Conservation (phyloP, 1,139 yeast species). For the Komagataea norvegica region DNA sequence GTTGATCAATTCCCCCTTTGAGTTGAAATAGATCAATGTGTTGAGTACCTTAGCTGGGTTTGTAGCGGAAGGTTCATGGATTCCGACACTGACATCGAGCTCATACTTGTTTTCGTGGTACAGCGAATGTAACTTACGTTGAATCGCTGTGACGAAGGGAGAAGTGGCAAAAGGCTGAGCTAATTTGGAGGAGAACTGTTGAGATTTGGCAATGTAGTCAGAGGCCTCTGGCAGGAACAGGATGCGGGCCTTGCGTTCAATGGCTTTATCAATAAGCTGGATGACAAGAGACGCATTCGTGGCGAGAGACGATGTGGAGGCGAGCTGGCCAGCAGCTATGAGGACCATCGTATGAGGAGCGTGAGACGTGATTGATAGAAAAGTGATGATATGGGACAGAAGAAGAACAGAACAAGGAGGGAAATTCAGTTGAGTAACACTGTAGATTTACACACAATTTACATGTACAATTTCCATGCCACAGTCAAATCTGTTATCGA, state of each 20-base stretch:
- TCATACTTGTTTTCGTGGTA: slow-evolving; percentile 24
- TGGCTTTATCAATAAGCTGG: slow-evolving; percentile 58
- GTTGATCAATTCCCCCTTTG: slow-evolving; percentile 57
- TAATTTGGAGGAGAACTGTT: slow-evolving; percentile 57
- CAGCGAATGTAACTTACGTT: slow-evolving; percentile 39
- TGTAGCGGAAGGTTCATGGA: slow-evolving; percentile 66
- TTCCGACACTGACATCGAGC: slow-evolving; percentile 60
- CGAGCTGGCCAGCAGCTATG: slow-evolving; percentile 84
- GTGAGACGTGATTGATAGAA: no score
- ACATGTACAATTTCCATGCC: no score
- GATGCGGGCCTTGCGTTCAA: slow-evolving; percentile 52
- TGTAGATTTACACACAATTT: no score
- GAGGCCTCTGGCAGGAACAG: slow-evolving; percentile 91
- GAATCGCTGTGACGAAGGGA: slow-evolving; percentile 48
- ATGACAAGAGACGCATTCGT: slow-evolving; percentile 58
- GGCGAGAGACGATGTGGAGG: slow-evolving; percentile 61
- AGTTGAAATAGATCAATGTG: slow-evolving; percentile 64
- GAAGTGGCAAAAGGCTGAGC: slow-evolving; percentile 47
- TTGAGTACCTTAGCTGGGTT: slow-evolving; percentile 51
- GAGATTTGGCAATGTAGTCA: slow-evolving; percentile 73
- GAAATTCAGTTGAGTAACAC: no score
- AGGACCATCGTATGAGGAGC: slow-evolving; percentile 38
- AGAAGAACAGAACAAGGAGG: no score
- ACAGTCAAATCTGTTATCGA: no score
- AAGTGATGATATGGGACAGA: no score